Conservation (phyloP, 495 filamentous ascomycete genomes). For the Tuber brumale region DNA sequence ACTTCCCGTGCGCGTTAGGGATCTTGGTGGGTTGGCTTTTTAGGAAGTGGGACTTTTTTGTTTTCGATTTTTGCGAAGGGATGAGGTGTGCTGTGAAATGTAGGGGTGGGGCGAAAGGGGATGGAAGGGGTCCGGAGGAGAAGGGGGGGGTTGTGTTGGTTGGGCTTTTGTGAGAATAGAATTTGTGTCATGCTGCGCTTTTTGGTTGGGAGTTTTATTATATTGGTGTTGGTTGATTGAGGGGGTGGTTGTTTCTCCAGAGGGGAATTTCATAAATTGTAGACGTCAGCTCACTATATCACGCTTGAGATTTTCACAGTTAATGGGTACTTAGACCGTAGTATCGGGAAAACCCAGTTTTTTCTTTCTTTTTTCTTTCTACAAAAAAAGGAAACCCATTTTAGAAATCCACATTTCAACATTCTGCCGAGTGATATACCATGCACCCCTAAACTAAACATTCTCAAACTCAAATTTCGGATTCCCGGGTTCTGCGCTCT, state of each 20-base stretch:
- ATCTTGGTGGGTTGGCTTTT: background rate
- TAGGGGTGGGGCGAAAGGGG: background rate
- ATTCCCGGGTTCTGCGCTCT: slow-evolving; percentile 66
- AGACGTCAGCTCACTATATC: background rate
- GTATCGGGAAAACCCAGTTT: background rate
- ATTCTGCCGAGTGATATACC: background rate
- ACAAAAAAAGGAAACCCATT: background rate
- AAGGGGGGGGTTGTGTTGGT: background rate
- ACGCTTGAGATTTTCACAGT: background rate
- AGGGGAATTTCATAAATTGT: background rate
- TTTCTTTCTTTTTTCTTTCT: background rate
- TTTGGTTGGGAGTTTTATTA: background rate
- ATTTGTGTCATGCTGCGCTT: background rate
- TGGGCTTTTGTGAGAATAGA: background rate
- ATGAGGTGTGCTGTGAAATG: background rate
- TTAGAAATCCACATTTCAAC: background rate
- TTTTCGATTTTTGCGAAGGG: background rate
- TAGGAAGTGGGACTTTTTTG: background rate
- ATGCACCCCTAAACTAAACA: slow-evolving; percentile 44
- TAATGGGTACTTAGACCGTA: background rate
- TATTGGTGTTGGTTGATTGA: background rate
- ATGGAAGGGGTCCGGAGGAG: background rate
- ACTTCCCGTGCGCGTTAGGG: background rate
- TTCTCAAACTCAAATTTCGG: slow-evolving; percentile 76
- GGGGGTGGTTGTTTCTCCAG: background rate